Base-by-base conservation (phyloP, 2,329 filamentous ascomycete genomes). In the Sphaerulina populicola region DNA sequence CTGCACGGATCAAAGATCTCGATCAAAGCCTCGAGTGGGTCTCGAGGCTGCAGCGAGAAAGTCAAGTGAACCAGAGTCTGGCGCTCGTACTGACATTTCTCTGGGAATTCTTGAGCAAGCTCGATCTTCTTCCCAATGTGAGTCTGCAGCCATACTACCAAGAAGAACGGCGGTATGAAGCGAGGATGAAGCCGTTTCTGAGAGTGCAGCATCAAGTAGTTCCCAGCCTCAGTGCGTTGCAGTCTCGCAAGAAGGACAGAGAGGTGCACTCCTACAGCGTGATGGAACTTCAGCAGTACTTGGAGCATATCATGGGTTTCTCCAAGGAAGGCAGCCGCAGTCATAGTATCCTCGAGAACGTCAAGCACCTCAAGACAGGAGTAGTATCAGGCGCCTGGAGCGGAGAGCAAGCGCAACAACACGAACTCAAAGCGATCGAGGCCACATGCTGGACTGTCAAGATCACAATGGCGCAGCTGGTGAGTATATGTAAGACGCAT, bases 181-280 rank as follows among this genome's bases (percentile, higher is more conserved):
- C 94, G 8, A 85, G 90, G 52, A 93, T 94, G 87, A 86, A 85
- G 62, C 87, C 88, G 0, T 95, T 94, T 62, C 73, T 83, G 1
- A 66, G 72, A 6, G 77, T 94, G 50, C 77, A 78, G 8, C 74
- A 87, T 1, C 86, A 88, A 0, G 77, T 51, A 2, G 42, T 50
- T 30, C 47, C 52, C 2, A 50, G 21, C 11, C 85, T 79, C 55
- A 78, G 80, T 6, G 78, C 82, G 11, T 88, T 86, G 55, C 67
- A 71, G 33, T 21, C 45, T 14, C 14, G 37, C 14, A 51, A 54
- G 27, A 14, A 23, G 23, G 9, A 21, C 30, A 41, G 48, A 18
- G 48, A 33, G 3, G 37, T 35, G 23, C 31, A 37, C 11, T 29
- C 15, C 9, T 44, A 15, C 35, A 50, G 23, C 23, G 40, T 41